These are phyloP conservation scores for Angophora floribunda DNA, from an alignment of 345 rosid species.

Conservation along the genomic window DNA sequence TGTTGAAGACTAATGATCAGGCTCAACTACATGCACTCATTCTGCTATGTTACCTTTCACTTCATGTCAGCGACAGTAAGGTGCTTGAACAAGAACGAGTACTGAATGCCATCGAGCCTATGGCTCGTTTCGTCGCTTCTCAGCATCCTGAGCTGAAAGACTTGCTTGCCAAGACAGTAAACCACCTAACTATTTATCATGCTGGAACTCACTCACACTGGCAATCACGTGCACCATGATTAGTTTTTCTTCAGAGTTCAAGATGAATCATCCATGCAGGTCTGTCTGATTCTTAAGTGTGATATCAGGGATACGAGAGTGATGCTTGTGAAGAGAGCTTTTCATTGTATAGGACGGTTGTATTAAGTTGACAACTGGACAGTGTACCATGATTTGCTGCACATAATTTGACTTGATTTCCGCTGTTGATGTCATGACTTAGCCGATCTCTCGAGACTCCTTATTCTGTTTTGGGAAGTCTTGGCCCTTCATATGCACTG, in stretches of 20 bases:
- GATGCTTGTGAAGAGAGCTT: neutral
- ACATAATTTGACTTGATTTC: neutral
- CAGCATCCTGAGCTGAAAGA: constrained; percentile 42
- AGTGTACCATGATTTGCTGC: neutral
- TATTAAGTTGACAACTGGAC: neutral
- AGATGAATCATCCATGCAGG: no score
- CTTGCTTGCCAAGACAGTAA: constrained; percentile 29
- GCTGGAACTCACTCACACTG: constrained; percentile 25
- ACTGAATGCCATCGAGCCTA: constrained; percentile 33
- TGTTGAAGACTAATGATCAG: constrained; percentile 16
- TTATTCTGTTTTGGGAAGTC: neutral
- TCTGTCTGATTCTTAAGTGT: neutral
- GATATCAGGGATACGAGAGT: neutral
- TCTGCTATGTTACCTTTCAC: constrained; percentile 40
- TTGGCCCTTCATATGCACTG: neutral
- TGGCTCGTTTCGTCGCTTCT: constrained; percentile 29
- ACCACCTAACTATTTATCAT: constrained; percentile 41
- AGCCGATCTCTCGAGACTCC: neutral
- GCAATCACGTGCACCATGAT: constrained; percentile 8
- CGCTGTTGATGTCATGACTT: neutral
- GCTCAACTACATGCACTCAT: constrained; percentile 27
- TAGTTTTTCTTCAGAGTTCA: neutral
- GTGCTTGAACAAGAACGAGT: constrained; percentile 49
- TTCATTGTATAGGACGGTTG: neutral
- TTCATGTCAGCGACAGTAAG: constrained; percentile 42